These are phyloP conservation scores for Ogataea henricii DNA, from an alignment of 805 yeast genomes.

Conservation along the genomic window DNA sequence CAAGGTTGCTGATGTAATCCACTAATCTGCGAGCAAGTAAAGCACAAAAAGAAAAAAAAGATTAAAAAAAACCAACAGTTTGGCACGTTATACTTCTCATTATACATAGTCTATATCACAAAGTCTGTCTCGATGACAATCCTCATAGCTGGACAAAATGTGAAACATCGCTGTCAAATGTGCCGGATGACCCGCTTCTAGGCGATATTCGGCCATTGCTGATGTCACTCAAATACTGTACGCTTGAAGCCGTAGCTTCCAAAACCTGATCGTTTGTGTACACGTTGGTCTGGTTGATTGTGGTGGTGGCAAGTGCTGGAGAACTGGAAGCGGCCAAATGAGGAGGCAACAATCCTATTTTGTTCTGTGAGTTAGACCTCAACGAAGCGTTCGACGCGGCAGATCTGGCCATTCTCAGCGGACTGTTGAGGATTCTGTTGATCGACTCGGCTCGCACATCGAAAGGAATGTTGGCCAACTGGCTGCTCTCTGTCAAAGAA, in stretches of 20 bases:
- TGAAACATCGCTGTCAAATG: conserved; percentile 6
- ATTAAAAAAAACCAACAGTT: no score
- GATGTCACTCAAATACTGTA: conserved; percentile 26
- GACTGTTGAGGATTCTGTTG: conserved; percentile 21
- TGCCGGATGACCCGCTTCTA: conserved; percentile 4
- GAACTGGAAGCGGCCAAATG: conserved; percentile 14
- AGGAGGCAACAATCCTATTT: conserved; percentile 23
- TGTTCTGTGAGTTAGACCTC: conserved; percentile 17
- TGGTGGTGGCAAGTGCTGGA: conserved; percentile 19
- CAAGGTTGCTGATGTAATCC: neutral
- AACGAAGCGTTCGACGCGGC: conserved; percentile 24
- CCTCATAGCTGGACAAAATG: conserved; percentile 9
- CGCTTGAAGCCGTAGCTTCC: conserved; percentile 19
- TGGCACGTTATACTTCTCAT: neutral
- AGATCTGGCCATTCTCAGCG: conserved; percentile 21
- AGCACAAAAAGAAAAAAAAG: neutral
- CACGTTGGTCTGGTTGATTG: conserved; percentile 21
- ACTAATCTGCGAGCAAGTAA: neutral
- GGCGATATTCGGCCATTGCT: conserved; percentile 21
- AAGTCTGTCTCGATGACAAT: no score
- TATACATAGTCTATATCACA: conserved; percentile 4
- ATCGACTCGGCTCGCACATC: conserved; percentile 23
- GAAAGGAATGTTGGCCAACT: conserved; percentile 13
- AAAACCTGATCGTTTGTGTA: conserved; percentile 21
- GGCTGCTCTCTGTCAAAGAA: conserved; percentile 16